Conservation (phyloP, 768 basidiomycete species). For the Suillus ampliporus region DNA sequence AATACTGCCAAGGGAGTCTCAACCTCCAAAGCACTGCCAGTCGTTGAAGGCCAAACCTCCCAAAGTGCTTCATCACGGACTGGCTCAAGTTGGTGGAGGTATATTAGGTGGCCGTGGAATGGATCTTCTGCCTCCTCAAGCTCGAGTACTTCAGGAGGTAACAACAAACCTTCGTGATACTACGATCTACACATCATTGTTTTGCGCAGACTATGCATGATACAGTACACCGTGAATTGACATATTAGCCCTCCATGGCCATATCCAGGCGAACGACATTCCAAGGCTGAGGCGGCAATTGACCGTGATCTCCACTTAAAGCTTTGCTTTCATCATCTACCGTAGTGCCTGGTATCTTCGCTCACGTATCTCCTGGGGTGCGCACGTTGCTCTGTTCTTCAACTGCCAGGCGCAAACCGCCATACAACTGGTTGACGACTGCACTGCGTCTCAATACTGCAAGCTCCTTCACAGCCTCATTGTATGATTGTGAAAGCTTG, state of each 20-base stretch:
- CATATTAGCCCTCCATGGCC: neutral
- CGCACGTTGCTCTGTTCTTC: constrained; percentile 55
- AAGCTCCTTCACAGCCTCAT: constrained; percentile 73
- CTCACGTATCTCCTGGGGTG: constrained; percentile 25
- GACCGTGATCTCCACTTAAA: neutral
- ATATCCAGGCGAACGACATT: neutral
- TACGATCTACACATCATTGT: neutral
- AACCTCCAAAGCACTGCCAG: neutral
- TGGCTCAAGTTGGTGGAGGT: constrained; percentile 16
- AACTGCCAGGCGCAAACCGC: constrained; percentile 87
- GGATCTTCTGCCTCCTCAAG: neutral
- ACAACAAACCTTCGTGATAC: constrained; percentile 4
- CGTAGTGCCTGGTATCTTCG: constrained; percentile 1
- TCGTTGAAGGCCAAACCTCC: neutral
- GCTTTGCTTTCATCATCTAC: constrained; percentile 1
- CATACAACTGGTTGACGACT: constrained; percentile 88
- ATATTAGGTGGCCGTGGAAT: constrained; percentile 14
- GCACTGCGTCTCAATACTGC: constrained; percentile 79
- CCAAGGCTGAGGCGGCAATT: neutral
- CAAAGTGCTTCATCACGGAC: neutral
- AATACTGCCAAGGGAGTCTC: neutral
- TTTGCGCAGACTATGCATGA: neutral
- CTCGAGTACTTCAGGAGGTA: neutral
- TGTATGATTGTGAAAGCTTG: constrained; percentile 65
- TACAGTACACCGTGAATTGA: neutral